A percentile compares a stretch with the other conserved stretches of the same genome.
Evolutionary conservation across 306 rosid genomes (phyloP).

Genomic region (Lathyrus tuberosus): DNA sequence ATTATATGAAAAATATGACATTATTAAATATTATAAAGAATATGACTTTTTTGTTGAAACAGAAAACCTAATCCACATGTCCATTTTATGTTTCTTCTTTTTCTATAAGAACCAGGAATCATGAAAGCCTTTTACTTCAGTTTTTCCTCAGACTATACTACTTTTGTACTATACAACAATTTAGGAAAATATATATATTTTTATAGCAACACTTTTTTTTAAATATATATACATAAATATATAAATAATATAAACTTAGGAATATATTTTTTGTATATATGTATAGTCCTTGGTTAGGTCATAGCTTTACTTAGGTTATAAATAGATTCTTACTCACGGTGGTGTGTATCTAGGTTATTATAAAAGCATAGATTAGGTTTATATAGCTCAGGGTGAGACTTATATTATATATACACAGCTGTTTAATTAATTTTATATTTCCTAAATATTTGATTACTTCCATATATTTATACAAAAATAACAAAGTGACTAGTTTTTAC

Average conservation of each 20-base stretch:
- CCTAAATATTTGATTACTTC: neutral
- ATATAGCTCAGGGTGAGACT: neutral
- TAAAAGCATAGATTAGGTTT: constrained; percentile 4
- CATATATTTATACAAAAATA: neutral
- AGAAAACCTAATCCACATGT: neutral
- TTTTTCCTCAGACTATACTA: constrained; percentile 8
- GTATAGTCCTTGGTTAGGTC: neutral
- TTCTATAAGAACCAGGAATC: constrained; percentile 5
- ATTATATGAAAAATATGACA: neutral
- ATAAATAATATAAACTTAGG: neutral
- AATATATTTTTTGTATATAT: neutral
- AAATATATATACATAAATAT: neutral
- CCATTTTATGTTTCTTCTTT: neutral
- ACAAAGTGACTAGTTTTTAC: neutral
- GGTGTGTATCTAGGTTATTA: constrained; percentile 10
- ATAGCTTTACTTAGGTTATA: neutral
- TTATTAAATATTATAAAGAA: neutral
- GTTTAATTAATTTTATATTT: neutral
- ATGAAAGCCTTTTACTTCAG: constrained; percentile 1
- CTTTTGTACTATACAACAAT: constrained; percentile 21
- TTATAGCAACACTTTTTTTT: constrained; percentile 1
- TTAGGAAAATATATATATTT: neutral
- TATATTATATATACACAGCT: neutral
- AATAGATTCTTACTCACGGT: neutral
- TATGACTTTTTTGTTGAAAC: neutral